Percentiles rank a stretch among this genome's conserved stretches.
Conservation (phyloP, 2,329 filamentous ascomycete genomes). For the Exophiala dermatitidis region DNA sequence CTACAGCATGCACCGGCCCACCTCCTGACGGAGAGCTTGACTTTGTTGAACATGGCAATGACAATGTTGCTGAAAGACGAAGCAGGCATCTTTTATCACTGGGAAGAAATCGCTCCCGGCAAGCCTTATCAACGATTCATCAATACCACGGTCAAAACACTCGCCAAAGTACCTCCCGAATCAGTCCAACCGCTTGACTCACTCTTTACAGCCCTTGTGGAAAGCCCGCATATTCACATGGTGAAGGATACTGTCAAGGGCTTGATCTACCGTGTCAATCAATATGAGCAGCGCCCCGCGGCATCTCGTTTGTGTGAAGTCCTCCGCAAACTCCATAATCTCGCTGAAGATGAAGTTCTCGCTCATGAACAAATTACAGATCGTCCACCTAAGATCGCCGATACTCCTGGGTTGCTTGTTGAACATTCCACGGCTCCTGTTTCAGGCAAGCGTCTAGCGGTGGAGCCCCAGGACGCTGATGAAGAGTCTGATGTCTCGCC, state of each 20-base stretch:
- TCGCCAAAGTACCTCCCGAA: constrained; percentile 10
- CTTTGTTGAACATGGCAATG: constrained; percentile 24
- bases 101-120: not conserved
- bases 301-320: constrained; percentile 57
- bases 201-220: constrained; percentile 48
- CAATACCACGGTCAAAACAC: constrained; percentile 1
- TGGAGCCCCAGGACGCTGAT: not conserved
- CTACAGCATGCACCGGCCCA: not conserved
- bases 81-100: constrained; percentile 24
- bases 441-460: not conserved
- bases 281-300: constrained; percentile 54
- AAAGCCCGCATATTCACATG: constrained; percentile 45
- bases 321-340: constrained; percentile 35
- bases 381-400: not conserved
- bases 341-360: not conserved
- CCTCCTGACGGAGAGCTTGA: not conserved
- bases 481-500: constrained; percentile 7
- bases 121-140: constrained; percentile 1
- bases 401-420: not conserved
- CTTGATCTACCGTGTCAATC: constrained; percentile 67
- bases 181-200: constrained; percentile 47
- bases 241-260: constrained; percentile 48
- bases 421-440: not conserved
- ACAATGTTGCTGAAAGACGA: constrained; percentile 34
- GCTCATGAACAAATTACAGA: not conserved